Evolutionary conservation across 345 rosid genomes (phyloP), one percentile per base, ranked within the genome.

Genomic region (Barbarea vulgaris): DNA sequence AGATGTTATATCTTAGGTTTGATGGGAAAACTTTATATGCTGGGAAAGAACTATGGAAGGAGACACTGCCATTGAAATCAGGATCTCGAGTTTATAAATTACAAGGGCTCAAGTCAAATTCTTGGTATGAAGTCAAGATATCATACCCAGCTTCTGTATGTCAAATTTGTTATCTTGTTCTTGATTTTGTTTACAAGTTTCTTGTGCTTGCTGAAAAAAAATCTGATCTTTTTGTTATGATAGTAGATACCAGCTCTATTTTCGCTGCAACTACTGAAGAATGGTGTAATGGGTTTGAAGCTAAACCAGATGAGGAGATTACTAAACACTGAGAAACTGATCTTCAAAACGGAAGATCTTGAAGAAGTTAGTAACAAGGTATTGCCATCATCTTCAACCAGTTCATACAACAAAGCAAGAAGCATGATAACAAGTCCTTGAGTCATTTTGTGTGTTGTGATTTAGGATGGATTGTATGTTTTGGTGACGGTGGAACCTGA

Each of bases 81-180:
- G 93, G 96, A 78, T 87, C 88, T 73, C 81, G 86, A 36, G 66
- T 82, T 47, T 95, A 90, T 58, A 66, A 72, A 27, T 75, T 95
- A 72, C 77, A 85, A 59, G 91, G 90, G 59, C 83, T 95, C 27
- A 95, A 87, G 77, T 78, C 97, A 13, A 36, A 72, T 75, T 75
- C 87, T 79, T 86, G 91, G 97, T 92, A 92, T 52, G 96, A 90
- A 95, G 96, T 92, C 88, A 92, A 95, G 99, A 95, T 92, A 81
- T 92, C 97, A 12, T 90, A 89, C 73, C 99, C 99, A 62, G 97
- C 97, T 83, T 92, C 97, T 83, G 97, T 95, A 92, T 81, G 96
- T 90, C 34, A 74, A 52, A 58, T 55, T 46, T 58, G 2, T 67
- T 51, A 41, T 75, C 60, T 52, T 58, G 13, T 19, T 69, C 8